phyloP scores from a whole-genome alignment of 2,329 filamentous ascomycete species.

The Trichoderma atroviride region DNA sequence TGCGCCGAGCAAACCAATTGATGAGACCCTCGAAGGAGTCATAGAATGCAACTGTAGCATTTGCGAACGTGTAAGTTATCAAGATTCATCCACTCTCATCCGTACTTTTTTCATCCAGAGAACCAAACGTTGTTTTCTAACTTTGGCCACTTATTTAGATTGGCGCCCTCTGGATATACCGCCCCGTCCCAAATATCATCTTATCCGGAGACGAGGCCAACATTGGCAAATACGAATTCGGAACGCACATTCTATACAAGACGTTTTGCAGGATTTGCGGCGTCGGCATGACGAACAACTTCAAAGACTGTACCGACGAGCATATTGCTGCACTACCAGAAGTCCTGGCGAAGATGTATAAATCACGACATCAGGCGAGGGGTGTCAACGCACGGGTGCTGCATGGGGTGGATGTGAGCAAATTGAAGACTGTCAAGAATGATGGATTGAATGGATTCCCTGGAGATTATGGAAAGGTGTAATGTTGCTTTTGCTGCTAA shows the following conservation, averaged over 20 bases:
- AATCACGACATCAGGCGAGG: slow-evolving; percentile 31
- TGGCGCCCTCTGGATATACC: slow-evolving; percentile 51
- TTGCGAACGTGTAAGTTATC: slow-evolving; percentile 45
- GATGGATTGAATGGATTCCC: slow-evolving; percentile 36
- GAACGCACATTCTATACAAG: slow-evolving; percentile 40
- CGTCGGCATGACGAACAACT: slow-evolving; percentile 44
- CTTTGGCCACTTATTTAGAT: slow-evolving; percentile 37
- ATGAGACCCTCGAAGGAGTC: slow-evolving; percentile 40
- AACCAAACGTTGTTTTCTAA: not conserved
- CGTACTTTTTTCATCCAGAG: too few species aligned
- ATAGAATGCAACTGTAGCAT: slow-evolving; percentile 56
- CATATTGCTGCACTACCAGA: slow-evolving; percentile 41
- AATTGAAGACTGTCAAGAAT: slow-evolving; percentile 29
- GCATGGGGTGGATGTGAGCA: slow-evolving; percentile 42
- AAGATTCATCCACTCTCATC: not conserved
- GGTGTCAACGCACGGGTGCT: slow-evolving; percentile 46
- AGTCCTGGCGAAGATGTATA: slow-evolving; percentile 30
- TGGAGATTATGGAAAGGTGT: slow-evolving; percentile 48
- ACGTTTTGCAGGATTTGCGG: slow-evolving; percentile 54
- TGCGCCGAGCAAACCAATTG: slow-evolving; percentile 47
- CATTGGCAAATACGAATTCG: slow-evolving; percentile 45
- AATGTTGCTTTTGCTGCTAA: slow-evolving; percentile 18
- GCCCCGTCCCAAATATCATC: slow-evolving; percentile 42
- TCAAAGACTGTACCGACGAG: slow-evolving; percentile 39
- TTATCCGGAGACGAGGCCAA: slow-evolving; percentile 45